These are phyloP conservation scores for Amoebophrya sp. DNA, from an alignment of 169 alveolate genomes.

Conservation along the genomic window DNA sequence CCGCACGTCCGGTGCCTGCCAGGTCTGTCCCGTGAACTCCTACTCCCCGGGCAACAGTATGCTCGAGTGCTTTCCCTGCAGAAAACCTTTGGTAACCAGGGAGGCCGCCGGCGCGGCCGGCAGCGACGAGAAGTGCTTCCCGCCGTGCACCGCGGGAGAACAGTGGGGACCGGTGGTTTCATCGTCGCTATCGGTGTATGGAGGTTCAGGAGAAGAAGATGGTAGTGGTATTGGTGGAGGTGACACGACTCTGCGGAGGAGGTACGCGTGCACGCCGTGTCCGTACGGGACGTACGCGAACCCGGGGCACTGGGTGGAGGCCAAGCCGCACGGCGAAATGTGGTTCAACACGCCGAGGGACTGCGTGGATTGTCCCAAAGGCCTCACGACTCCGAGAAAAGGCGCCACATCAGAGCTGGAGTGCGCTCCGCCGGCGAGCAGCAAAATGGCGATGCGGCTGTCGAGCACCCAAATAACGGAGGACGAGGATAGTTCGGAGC, in stretches of 20 bases:
- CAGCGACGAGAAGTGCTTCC: not conserved
- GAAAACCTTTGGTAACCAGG: not conserved
- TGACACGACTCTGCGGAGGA: no score
- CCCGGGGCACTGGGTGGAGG: not conserved
- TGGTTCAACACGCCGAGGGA: no score
- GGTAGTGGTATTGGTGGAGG: no score
- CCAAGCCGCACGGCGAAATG: no score
- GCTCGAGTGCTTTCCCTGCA: not conserved
- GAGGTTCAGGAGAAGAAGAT: no score
- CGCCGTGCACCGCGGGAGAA: not conserved
- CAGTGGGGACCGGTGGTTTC: not conserved
- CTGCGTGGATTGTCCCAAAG: not conserved
- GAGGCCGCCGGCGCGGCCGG: not conserved
- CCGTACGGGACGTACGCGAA: not conserved
- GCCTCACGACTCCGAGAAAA: not conserved
- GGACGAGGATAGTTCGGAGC: no score
- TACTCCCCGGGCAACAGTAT: not conserved
- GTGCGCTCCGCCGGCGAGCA: not conserved
- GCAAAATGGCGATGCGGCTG: not conserved
- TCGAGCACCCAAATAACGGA: no score
- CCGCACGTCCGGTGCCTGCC: not conserved
- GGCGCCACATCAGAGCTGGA: not conserved
- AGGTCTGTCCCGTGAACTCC: not conserved
- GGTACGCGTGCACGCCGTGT: not conserved
- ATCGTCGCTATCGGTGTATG: no score